These are phyloP conservation scores for Petunia secreta DNA, from an alignment of 257 asterid genomes.

Conservation along the genomic window DNA sequence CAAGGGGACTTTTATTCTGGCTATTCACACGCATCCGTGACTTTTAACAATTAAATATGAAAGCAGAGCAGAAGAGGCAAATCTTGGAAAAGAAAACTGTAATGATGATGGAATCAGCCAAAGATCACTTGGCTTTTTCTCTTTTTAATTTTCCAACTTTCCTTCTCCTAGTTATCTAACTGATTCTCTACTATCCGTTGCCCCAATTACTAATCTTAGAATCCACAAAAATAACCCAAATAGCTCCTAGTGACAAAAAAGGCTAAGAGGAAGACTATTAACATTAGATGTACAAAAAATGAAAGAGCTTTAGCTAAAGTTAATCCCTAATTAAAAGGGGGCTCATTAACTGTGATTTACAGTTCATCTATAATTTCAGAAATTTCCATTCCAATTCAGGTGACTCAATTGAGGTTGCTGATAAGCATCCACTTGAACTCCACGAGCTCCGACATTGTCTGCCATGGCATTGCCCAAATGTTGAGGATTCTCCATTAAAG, in stretches of 20 bases:
- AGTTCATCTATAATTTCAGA: constrained; percentile 37
- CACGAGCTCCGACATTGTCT: constrained; percentile 72
- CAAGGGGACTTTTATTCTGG: not conserved
- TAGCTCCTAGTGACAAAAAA: not conserved
- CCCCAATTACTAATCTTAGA: not conserved
- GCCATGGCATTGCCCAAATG: constrained; percentile 70
- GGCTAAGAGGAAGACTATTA: not conserved
- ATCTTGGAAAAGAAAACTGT: not conserved
- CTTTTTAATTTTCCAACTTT: not conserved
- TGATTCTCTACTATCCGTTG: not conserved
- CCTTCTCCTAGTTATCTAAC: not conserved
- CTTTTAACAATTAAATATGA: not conserved
- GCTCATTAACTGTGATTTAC: constrained; percentile 33
- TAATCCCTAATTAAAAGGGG: constrained; percentile 40
- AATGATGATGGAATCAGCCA: not conserved
- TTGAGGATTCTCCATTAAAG: constrained; percentile 72
- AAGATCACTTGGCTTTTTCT: not conserved
- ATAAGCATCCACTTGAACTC: constrained; percentile 74
- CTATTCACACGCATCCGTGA: not conserved
- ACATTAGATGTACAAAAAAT: constrained; percentile 28
- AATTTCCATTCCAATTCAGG: constrained; percentile 77
- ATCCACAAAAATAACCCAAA: not conserved
- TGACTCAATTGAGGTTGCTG: constrained; percentile 92
- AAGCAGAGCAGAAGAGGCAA: not conserved
- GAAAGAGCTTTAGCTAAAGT: constrained; percentile 46